Percentiles rank a stretch among this genome's conserved stretches.
Evolutionary conservation across 495 filamentous ascomycete species (phyloP).

Genomic region (Cladorrhinum samala): DNA sequence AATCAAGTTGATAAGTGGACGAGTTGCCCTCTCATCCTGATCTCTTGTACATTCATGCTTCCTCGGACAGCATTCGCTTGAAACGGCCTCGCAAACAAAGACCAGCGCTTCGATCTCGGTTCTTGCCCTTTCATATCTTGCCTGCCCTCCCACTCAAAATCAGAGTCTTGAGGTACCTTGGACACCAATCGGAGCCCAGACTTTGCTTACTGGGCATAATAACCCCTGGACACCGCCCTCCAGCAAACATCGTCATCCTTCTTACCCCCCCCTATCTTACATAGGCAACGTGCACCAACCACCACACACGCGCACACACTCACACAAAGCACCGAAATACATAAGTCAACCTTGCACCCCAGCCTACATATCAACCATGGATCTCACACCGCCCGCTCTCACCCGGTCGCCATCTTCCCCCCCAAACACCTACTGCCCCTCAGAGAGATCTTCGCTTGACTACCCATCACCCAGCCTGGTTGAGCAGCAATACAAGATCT

Average conservation of each 20-base stretch:
- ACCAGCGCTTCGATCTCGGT: constrained; percentile 7
- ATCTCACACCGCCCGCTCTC: constrained; percentile 44
- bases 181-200: constrained; percentile 28
- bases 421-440: constrained; percentile 42
- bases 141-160: constrained; percentile 15
- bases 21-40: background rate
- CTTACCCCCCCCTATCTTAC: constrained; percentile 21
- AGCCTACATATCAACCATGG: constrained; percentile 30
- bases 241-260: constrained; percentile 17
- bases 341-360: constrained; percentile 9
- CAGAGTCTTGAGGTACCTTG: constrained; percentile 13
- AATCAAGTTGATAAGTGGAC: constrained; percentile 4
- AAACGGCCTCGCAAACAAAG: constrained; percentile 13
- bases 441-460: constrained; percentile 40
- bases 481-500: constrained; percentile 43
- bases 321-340: no score
- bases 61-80: constrained; percentile 9
- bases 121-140: constrained; percentile 22
- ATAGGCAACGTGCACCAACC: constrained; percentile 11
- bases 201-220: constrained; percentile 15
- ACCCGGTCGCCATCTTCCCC: constrained; percentile 43
- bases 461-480: constrained; percentile 41
- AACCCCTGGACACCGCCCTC: constrained; percentile 17
- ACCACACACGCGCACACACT: constrained; percentile 20
- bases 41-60: constrained; percentile 6